phyloP scores from a whole-genome alignment of 257 asterid genomes.

The Lithospermum erythrorhizon region DNA sequence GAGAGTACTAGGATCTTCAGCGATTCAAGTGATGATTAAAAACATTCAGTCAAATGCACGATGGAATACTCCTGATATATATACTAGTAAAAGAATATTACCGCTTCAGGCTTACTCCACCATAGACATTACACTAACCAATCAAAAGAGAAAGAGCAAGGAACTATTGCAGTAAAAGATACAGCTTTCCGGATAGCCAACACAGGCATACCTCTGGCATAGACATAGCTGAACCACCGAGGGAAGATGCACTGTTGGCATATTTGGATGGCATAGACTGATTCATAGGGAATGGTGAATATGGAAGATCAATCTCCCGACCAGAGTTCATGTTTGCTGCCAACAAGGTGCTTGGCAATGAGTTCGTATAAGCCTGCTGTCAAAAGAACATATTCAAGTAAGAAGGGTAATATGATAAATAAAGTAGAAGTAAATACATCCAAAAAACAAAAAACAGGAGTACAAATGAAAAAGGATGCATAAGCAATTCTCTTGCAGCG shows the following conservation, averaged over 20 bases:
- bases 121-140: slow-evolving; percentile 1
- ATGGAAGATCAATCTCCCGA: slow-evolving; percentile 63
- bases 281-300: slow-evolving; percentile 44
- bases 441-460: background rate
- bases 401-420: slow-evolving; percentile 1
- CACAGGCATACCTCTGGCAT: slow-evolving; percentile 53
- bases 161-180: background rate
- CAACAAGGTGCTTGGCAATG: slow-evolving; percentile 47
- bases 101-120: background rate
- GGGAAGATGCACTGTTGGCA: slow-evolving; percentile 47
- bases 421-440: too few relatives aligned
- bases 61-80: too few relatives aligned
- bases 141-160: background rate
- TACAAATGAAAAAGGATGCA: background rate
- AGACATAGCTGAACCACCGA: slow-evolving; percentile 34
- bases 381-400: slow-evolving; percentile 5
- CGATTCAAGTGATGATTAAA: too few relatives aligned
- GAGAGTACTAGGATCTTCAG: too few relatives aligned
- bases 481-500: background rate
- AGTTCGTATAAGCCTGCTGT: slow-evolving; percentile 48
- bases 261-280: slow-evolving; percentile 50
- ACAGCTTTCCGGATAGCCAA: background rate
- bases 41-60: too few relatives aligned
- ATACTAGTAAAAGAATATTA: too few relatives aligned
- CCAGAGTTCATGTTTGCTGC: slow-evolving; percentile 46